Conservation (phyloP, 2,329 filamentous ascomycete genomes). For the Alternaria arborescens region DNA sequence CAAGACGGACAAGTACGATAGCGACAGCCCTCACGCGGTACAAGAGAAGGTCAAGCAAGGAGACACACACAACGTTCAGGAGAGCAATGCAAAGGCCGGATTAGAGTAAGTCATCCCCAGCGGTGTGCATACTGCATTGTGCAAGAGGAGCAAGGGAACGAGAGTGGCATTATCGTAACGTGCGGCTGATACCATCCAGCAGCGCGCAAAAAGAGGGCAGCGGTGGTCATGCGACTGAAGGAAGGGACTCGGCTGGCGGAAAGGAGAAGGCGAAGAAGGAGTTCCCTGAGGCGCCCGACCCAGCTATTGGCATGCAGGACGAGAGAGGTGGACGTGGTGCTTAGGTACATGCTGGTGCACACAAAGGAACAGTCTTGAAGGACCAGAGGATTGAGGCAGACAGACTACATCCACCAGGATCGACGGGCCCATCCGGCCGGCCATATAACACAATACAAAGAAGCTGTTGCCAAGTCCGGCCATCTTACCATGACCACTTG, state of each 20-base stretch:
- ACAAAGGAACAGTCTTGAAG: neutral
- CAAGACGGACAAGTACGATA: constrained; percentile 35
- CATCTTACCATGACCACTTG: neutral
- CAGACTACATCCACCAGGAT: neutral
- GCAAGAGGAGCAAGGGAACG: neutral
- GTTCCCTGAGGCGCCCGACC: constrained; percentile 57
- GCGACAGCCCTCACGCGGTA: constrained; percentile 39
- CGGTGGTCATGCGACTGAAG: constrained; percentile 53
- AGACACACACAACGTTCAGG: constrained; percentile 48
- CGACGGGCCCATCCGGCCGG: neutral
- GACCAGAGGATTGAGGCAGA: neutral
- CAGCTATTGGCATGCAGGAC: constrained; percentile 61
- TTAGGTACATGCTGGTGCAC: constrained; percentile 19
- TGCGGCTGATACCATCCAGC: constrained; percentile 16
- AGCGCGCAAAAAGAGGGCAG: constrained; percentile 38
- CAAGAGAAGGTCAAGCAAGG: constrained; percentile 40
- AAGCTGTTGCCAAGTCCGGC: neutral
- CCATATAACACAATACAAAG: neutral
- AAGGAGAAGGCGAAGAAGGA: constrained; percentile 56
- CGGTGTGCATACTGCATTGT: neutral
- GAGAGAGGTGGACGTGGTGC: constrained; percentile 58
- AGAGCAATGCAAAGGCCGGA: constrained; percentile 38
- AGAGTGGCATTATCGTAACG: neutral
- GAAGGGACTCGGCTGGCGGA: constrained; percentile 49
- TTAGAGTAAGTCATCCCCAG: constrained; percentile 41